Percentiles rank a stretch among this genome's conserved stretches.
phyloP scores from a whole-genome alignment of 176 grass and related monocot genomes.

The Puccinellia tenuiflora region DNA sequence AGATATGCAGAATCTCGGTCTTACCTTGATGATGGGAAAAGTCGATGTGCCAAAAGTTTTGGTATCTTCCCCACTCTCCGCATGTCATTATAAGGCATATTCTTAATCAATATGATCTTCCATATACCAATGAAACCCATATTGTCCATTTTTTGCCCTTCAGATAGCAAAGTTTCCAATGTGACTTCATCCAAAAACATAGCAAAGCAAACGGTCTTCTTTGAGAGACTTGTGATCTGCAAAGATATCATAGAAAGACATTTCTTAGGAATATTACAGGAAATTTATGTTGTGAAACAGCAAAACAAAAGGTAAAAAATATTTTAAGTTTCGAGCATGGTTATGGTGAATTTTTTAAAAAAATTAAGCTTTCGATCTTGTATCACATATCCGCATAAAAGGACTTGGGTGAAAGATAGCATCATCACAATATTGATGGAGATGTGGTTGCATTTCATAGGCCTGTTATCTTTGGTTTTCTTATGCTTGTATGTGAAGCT shows the following conservation, averaged over 20 bases:
- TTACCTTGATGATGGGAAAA: slow-evolving; percentile 95
- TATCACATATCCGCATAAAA: background rate
- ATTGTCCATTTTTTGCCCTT: slow-evolving; percentile 79
- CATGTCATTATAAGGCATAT: slow-evolving; percentile 90
- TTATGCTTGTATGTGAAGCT: background rate
- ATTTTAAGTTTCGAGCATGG: background rate
- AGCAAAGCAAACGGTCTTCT: slow-evolving; percentile 97
- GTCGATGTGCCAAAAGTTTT: slow-evolving; percentile 88
- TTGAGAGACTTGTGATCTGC: slow-evolving; percentile 90
- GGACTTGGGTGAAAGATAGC: background rate
- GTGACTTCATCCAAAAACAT: slow-evolving; percentile 98
- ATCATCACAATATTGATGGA: background rate
- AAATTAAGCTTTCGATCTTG: background rate
- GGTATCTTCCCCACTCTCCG: slow-evolving; percentile 96
- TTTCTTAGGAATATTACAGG: background rate
- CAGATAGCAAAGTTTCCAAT: slow-evolving; percentile 75
- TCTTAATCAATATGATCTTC: slow-evolving; percentile 88
- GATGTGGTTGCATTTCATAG: background rate
- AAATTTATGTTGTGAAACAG: background rate
- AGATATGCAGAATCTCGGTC: slow-evolving; percentile 4
- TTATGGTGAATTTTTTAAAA: background rate
- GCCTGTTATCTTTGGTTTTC: background rate
- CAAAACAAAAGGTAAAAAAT: background rate
- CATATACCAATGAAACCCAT: slow-evolving; percentile 91
- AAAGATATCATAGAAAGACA: slow-evolving; percentile 20